Conservation (phyloP, 2,329 filamentous ascomycete species). For the Aspergillus sp. region DNA sequence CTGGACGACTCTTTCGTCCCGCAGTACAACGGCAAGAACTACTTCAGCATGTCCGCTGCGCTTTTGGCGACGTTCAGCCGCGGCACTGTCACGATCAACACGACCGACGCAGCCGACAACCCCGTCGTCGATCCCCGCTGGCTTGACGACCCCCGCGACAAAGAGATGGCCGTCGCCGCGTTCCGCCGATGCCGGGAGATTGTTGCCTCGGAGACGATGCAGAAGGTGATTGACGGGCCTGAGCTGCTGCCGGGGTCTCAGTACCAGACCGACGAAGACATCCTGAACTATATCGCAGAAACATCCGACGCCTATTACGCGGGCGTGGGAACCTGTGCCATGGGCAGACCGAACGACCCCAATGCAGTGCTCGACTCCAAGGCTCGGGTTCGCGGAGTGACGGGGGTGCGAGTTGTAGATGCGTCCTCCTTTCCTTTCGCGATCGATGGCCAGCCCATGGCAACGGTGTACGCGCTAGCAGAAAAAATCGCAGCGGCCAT, state of each 20-base stretch:
- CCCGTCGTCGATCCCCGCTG: conserved; percentile 39
- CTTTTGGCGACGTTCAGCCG: conserved; percentile 35
- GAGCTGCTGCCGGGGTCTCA: conserved; percentile 29
- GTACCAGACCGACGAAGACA: conserved; percentile 33
- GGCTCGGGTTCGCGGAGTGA: conserved; percentile 22
- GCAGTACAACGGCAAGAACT: conserved; percentile 17
- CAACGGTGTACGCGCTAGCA: conserved; percentile 28
- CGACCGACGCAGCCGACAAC: conserved; percentile 16
- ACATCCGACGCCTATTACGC: conserved; percentile 24
- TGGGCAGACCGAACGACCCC: conserved; percentile 23
- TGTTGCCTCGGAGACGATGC: conserved; percentile 15
- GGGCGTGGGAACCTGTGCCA: conserved; percentile 28
- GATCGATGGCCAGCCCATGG: conserved; percentile 30
- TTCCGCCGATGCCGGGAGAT: conserved; percentile 35
- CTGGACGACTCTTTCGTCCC: conserved; percentile 17
- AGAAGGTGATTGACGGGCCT: conserved; percentile 12
- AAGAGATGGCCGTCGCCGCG: conserved; percentile 33
- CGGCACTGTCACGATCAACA: conserved; percentile 34
- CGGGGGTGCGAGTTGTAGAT: conserved; percentile 25
- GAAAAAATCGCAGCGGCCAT: conserved; percentile 29
- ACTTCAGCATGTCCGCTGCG: conserved; percentile 19
- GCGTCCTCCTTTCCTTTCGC: conserved; percentile 24
- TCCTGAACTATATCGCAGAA: conserved; percentile 22
- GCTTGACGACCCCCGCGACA: conserved; percentile 32
- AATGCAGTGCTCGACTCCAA: conserved; percentile 27